Evolutionary conservation across 2,329 filamentous ascomycete genomes (phyloP).

Genomic region (Fusarium redolens): DNA sequence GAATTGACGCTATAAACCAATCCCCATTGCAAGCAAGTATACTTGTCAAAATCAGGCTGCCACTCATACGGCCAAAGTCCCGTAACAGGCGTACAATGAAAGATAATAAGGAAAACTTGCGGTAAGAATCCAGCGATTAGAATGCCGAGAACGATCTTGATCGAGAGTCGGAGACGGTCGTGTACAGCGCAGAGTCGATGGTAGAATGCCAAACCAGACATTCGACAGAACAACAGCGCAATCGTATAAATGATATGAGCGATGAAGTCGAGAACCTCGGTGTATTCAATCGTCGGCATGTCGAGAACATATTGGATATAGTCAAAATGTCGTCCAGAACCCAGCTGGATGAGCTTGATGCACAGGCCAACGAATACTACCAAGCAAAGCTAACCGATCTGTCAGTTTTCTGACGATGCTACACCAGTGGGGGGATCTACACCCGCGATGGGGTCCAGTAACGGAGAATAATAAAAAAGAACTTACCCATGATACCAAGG

Average conservation of each 20-base stretch:
- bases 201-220: conserved; percentile 65
- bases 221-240: conserved; percentile 60
- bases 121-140: conserved; percentile 58
- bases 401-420: conserved; percentile 14
- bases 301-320: conserved; percentile 61
- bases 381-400: conserved; percentile 47
- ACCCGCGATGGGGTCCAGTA: not conserved
- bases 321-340: conserved; percentile 59
- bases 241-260: conserved; percentile 65
- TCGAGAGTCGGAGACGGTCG: conserved; percentile 49
- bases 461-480: not conserved
- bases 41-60: conserved; percentile 54
- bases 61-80: conserved; percentile 63
- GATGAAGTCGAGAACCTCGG: conserved; percentile 60
- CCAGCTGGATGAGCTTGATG: conserved; percentile 58
- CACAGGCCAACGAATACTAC: conserved; percentile 57
- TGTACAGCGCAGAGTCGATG: conserved; percentile 57
- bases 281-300: conserved; percentile 53
- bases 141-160: conserved; percentile 51
- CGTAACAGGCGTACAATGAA: conserved; percentile 63
- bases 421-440: conserved; percentile 15
- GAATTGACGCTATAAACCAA: conserved; percentile 64
- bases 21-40: conserved; percentile 61
- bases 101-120: conserved; percentile 62
- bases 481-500: conserved; percentile 51